These are phyloP conservation scores for Aspergillus sp. DNA, from an alignment of 2,329 filamentous ascomycete species.

Conservation along the genomic window DNA sequence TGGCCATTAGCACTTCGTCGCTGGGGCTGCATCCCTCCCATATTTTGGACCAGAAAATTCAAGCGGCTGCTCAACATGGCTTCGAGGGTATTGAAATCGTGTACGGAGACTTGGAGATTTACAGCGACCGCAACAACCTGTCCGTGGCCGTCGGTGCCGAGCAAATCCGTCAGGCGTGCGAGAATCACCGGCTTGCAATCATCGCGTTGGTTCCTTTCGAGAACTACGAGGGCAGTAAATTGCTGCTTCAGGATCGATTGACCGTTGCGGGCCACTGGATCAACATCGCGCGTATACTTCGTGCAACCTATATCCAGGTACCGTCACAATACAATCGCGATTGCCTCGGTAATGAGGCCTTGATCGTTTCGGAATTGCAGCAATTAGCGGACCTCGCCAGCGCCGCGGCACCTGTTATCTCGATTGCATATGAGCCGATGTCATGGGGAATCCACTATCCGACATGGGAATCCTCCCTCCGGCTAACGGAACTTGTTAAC, in stretches of 20 bases:
- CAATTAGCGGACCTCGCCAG: slow-evolving; percentile 24
- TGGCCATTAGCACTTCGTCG: slow-evolving; percentile 25
- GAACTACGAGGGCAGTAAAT: slow-evolving; percentile 29
- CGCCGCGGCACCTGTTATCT: slow-evolving; percentile 13
- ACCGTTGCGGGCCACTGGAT: slow-evolving; percentile 26
- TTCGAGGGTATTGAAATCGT: slow-evolving; percentile 28
- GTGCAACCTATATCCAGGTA: slow-evolving; percentile 25
- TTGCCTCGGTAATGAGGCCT: slow-evolving; percentile 18
- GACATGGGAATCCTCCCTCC: slow-evolving; percentile 27
- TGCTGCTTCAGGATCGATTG: slow-evolving; percentile 22
- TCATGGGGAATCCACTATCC: slow-evolving; percentile 28
- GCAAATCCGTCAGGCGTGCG: slow-evolving; percentile 13
- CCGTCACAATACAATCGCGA: slow-evolving; percentile 22
- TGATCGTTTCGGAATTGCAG: slow-evolving; percentile 25
- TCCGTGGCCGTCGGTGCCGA: slow-evolving; percentile 14
- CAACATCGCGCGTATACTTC: slow-evolving; percentile 16
- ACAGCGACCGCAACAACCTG: slow-evolving; percentile 10
- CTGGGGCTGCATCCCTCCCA: slow-evolving; percentile 26
- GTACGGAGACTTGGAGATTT: slow-evolving; percentile 22
- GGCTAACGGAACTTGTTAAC: slow-evolving; percentile 20
- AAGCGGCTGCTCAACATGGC: slow-evolving; percentile 18
- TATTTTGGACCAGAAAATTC: slow-evolving; percentile 23
- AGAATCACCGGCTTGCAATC: slow-evolving; percentile 14
- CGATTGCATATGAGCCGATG: slow-evolving; percentile 30
- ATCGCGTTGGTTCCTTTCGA: slow-evolving; percentile 29